A percentile compares a stretch with the other conserved stretches of the same genome.
phyloP scores from a whole-genome alignment of 192 early-diverging fungal species.

The Neocallimastix lanati region DNA sequence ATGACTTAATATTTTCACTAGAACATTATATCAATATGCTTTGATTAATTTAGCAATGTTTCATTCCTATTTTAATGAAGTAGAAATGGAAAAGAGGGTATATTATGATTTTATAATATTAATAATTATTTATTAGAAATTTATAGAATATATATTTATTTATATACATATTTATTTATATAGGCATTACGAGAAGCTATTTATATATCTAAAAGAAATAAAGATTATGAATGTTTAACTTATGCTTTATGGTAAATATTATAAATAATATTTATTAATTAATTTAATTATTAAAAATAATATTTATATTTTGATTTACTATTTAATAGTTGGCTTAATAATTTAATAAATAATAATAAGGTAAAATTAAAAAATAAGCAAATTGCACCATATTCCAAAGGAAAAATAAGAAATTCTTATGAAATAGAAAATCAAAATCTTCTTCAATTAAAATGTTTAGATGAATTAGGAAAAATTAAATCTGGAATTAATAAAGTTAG shows the following conservation, averaged over 20 bases:
- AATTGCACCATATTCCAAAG: background rate
- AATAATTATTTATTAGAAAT: too few species aligned
- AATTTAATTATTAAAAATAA: background rate
- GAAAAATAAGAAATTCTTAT: background rate
- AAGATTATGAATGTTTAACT: background rate
- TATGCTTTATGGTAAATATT: background rate
- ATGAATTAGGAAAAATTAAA: background rate
- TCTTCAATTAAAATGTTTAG: background rate
- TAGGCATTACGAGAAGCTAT: background rate
- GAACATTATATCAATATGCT: background rate
- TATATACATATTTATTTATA: too few species aligned
- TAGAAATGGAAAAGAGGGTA: background rate
- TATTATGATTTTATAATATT: too few species aligned
- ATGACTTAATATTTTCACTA: too few species aligned
- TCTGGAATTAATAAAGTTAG: background rate
- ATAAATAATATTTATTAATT: background rate
- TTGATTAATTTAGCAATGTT: background rate
- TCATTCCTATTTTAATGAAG: background rate
- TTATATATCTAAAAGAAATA: background rate
- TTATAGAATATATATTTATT: too few species aligned
- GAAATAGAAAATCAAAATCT: background rate
- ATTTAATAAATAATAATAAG: background rate
- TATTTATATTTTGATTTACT: background rate
- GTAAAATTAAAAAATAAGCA: background rate
- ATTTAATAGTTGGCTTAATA: background rate